These are phyloP conservation scores for Mycogone perniciosa DNA, from an alignment of 2,329 filamentous ascomycete genomes.

Conservation along the genomic window DNA sequence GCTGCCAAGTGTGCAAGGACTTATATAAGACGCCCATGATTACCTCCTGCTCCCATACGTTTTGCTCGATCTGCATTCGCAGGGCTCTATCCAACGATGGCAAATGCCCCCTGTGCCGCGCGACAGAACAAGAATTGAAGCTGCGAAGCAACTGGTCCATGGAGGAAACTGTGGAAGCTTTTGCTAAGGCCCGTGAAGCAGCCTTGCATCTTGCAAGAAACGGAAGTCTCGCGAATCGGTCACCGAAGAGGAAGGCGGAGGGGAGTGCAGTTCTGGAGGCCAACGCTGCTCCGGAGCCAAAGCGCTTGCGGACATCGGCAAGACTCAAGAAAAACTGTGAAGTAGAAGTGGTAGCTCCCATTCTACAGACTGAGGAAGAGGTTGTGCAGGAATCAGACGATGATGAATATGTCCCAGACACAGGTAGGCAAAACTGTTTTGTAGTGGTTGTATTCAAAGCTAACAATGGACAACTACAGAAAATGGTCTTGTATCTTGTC, in stretches of 20 bases:
- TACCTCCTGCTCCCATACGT: constrained; percentile 90
- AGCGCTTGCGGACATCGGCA: constrained; percentile 48
- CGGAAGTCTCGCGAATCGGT: not conserved
- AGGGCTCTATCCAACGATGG: constrained; percentile 75
- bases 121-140: constrained; percentile 74
- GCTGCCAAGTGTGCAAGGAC: constrained; percentile 97
- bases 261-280: constrained; percentile 25
- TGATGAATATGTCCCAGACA: constrained; percentile 26
- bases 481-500: constrained; percentile 76
- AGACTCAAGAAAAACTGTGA: constrained; percentile 39
- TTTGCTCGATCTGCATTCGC: constrained; percentile 93
- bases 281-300: constrained; percentile 30
- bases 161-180: constrained; percentile 77
- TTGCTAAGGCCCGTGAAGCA: constrained; percentile 56
- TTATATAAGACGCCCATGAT: constrained; percentile 94
- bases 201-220: constrained; percentile 59
- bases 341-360: constrained; percentile 22
- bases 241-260: constrained; percentile 49
- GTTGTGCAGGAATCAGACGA: constrained; percentile 18
- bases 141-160: constrained; percentile 78
- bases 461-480: constrained; percentile 32
- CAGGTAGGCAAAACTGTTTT: constrained; percentile 17
- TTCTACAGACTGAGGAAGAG: constrained; percentile 14
- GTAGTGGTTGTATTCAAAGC: not conserved
- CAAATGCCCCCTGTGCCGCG: constrained; percentile 80